Evolutionary conservation across 2,329 filamentous ascomycete genomes (phyloP), one percentile per base, ranked within the genome.

Genomic region (Fusarium caatingaense): DNA sequence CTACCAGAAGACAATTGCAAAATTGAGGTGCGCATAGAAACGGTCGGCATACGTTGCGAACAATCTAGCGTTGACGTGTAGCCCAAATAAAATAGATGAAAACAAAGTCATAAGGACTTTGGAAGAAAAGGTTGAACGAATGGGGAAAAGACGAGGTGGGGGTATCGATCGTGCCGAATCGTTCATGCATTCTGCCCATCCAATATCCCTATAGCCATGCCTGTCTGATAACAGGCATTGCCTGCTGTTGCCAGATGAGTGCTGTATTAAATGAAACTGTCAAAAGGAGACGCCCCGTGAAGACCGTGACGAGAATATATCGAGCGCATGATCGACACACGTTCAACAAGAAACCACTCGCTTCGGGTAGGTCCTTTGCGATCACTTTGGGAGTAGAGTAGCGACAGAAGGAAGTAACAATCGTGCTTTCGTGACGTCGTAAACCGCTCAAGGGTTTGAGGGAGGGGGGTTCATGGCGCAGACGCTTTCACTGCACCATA

Each of bases 91-190:
- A 69, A 50, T 42, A 59, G 61, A 60, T 34, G 44, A 68, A 71
- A 67, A 58, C 27, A 48, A 68, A 58, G 72, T 56, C 64, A 50
- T 68, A 68, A 64, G 71, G 61, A 69, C 51, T 70, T 60, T 53
- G 72, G 44, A 49, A 66, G 42, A 62, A 65, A 67, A 63, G 59
- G 45, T 55, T 57, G 74, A 74, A 76, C 62, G 54, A 71, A 53
- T 42, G 32, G n/a, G n/a, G 16, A 37, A 53, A 68, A 66, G 62
- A 53, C n/a, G 53, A 77, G 73, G 66, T 75, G 73, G 75, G 80
- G 80, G 80, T 82, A 83, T 83, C 80, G 81, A 77, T 83, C 80
- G 73, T 81, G 74, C 79, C 77, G 76, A 79, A 77, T 82, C 80
- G 75, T 82, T 78, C 80, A 82, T 81, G 73, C 81, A 80, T 81